phyloP scores from a whole-genome alignment of 2,329 filamentous ascomycete species.

The Talaromyces verruculosus region DNA sequence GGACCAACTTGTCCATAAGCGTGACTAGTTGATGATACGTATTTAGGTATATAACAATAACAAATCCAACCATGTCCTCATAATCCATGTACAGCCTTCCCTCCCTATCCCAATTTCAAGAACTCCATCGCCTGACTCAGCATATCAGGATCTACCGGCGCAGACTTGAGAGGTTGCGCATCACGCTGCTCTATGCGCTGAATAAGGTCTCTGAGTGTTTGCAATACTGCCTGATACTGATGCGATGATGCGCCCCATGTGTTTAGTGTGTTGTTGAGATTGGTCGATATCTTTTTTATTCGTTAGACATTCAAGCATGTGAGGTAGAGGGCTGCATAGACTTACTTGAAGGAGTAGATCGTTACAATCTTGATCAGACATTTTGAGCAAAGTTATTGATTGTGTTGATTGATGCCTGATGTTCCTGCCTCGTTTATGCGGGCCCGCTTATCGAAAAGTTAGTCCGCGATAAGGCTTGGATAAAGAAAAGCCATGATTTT shows the following conservation, averaged over 20 bases:
- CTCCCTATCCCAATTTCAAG: constrained; percentile 28
- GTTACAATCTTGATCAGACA: neutral
- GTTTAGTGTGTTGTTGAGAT: constrained; percentile 41
- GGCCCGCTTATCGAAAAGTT: constrained; percentile 9
- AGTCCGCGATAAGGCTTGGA: constrained; percentile 1
- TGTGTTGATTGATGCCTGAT: constrained; percentile 2
- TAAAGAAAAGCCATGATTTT: constrained; percentile 4
- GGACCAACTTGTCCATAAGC: neutral
- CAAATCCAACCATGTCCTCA: neutral
- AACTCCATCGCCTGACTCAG: constrained; percentile 37
- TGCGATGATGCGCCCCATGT: constrained; percentile 41
- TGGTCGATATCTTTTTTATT: constrained; percentile 41
- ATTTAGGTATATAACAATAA: constrained; percentile 10
- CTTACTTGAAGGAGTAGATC: constrained; percentile 15
- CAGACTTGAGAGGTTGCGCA: neutral
- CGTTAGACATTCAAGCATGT: neutral
- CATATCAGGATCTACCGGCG: constrained; percentile 30
- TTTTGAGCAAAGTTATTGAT: neutral
- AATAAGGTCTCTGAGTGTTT: constrained; percentile 37
- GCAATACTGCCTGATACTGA: constrained; percentile 40
- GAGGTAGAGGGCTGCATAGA: neutral
- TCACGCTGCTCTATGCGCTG: constrained; percentile 28
- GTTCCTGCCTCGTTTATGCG: neutral
- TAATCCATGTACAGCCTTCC: neutral
- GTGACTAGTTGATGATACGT: neutral